Conservation (phyloP, 2,329 filamentous ascomycete species). For the Colletotrichum scovillei region DNA sequence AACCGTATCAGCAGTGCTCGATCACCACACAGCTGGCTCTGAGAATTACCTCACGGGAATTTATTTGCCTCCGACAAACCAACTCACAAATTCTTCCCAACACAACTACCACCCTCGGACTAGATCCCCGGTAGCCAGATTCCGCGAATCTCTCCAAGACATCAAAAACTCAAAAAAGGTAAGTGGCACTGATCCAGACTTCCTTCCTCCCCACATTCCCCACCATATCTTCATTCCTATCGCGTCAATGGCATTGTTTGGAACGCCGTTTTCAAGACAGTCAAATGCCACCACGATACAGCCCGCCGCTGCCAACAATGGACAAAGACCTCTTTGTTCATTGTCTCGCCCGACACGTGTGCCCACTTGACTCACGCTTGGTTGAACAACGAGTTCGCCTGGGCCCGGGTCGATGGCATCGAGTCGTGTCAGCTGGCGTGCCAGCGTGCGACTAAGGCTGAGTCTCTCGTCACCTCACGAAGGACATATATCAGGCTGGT, state of each 20-base stretch:
- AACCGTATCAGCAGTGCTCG: conserved; percentile 41
- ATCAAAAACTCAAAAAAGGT: conserved; percentile 27
- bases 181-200: conserved; percentile 5
- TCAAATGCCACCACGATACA: conserved; percentile 15
- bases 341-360: conserved; percentile 19
- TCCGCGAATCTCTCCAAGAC: conserved; percentile 28
- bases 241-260: conserved; percentile 32
- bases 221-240: conserved; percentile 19
- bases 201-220: not conserved
- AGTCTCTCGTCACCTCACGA: not conserved
- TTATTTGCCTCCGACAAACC: conserved; percentile 16
- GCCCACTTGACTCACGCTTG: not conserved
- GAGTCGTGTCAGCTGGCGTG: conserved; percentile 1
- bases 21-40: conserved; percentile 34
- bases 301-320: conserved; percentile 1
- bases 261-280: conserved; percentile 13
- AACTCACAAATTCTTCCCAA: conserved; percentile 18
- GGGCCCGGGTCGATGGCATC: not conserved
- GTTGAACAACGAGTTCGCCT: conserved; percentile 3
- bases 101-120: conserved; percentile 3
- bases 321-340: conserved; percentile 21
- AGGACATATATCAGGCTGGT: conserved; percentile 21
- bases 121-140: conserved; percentile 19
- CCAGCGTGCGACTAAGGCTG: not conserved
- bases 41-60: conserved; percentile 34